Base-by-base conservation (phyloP, 2,329 filamentous ascomycete species). In the Parastagonospora avenae region DNA sequence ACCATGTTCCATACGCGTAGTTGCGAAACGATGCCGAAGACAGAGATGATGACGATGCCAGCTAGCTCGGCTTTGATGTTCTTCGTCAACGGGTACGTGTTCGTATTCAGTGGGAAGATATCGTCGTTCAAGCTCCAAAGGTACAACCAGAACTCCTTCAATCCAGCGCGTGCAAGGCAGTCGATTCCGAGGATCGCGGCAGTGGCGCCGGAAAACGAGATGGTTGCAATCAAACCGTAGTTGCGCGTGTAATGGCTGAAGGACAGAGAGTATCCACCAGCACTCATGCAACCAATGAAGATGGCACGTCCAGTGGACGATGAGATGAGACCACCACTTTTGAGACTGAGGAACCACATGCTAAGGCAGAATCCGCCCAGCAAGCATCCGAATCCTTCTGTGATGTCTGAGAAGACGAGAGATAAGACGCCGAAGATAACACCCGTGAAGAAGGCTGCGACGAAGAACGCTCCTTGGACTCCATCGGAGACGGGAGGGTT, bases 121-220 rank as follows among this genome's bases (percentile, higher is more conserved):
- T 67, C 81, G 36, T 85, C 79, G 71, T 97, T 97, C 33, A 97
- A 75, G 39, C 82, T 78, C 93, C 93, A 97, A 32, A 96, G 81
- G 70, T 95, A 97, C 5, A 91, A 82, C 93, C 93, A 97, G 62
- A 97, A 97, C 71, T 97, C 93, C 72, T 96, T 97, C 63, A 96
- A 77, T 0, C 93, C 93, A n/a, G 92, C 91, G 55, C 86, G 81
- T 64, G 87, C 93, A 64, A 93, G 95, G 73, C 91, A 96, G 71
- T 97, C 93, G 50, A 97, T 89, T 2, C 93, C 93, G 2, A 97
- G 75, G 11, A 96, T 83, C 1, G 88, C 80, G 2, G 85, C 85
- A 0, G 91, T 96, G 3, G 91, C 88, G 7, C 93, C 93, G 4
- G 85, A 82, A 67, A 97, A 95, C 0, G 92, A 85, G 10, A 91